Base-by-base conservation (phyloP, 108 stramenopile species). In the Chaetoceros tenuissimus region DNA sequence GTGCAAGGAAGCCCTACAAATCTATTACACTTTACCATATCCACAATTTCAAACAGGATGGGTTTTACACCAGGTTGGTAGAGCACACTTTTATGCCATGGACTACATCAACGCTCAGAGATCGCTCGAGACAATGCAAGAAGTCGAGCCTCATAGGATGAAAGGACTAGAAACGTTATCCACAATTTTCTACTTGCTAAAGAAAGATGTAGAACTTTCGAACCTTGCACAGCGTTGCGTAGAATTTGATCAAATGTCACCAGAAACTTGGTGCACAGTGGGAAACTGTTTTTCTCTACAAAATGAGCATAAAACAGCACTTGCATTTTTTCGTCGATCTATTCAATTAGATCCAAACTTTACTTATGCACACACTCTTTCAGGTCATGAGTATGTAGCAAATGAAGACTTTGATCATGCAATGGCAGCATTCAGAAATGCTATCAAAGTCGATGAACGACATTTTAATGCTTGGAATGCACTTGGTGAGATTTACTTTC, bases 401-500 rank as follows among this genome's bases (percentile, higher is more conserved):
- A 96, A 95, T 65, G 97, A 97, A 75, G 95, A 97, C 60, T 96
- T 97, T 68, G 95, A 95, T 22, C 94, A 94, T 78, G 94, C 94
- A 20, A 77, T 92, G 17, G 80, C 88, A 10, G 94, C 91, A 66
- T 98, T 87, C 67, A 77, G 95, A 24, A 72, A 81, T 54, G 95
- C 95, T 3, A 84, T 98, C 21, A 74, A 87, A n/a, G 74, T 66
- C 24, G 88, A 98, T 69, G 79, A 81, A 24, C 72, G 83, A 18
- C 93, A 90, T 62, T 94, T 87, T 74, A 90, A 90, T 69, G 89
- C 89, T 17, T 93, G 94, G 94, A 96, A 96, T 70, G 97, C 95
- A 7, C 64, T 98, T n/a, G 97, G 97, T 5, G 85, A 92, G 1
- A 95, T 98, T 53, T 96, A 96, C 69, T 94, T 90, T 74, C 74